These are phyloP conservation scores for Clonostachys rosea DNA, from an alignment of 2,329 filamentous ascomycete genomes.

Conservation along the genomic window DNA sequence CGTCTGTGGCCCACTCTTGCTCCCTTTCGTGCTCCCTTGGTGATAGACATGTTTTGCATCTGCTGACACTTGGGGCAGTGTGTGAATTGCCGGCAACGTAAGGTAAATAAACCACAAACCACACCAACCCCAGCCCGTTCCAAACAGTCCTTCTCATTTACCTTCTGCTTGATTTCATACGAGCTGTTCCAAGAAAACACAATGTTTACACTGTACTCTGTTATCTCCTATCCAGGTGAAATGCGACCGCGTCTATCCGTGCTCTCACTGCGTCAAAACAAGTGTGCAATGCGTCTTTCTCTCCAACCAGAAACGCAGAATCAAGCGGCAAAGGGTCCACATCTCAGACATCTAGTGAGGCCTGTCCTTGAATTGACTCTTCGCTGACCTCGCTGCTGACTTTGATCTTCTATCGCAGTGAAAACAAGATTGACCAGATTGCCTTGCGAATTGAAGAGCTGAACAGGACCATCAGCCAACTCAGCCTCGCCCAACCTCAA, in stretches of 20 bases:
- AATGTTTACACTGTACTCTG: background rate
- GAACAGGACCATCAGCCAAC: background rate
- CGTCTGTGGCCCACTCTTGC: background rate
- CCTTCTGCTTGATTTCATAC: too few species aligned
- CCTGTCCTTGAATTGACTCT: background rate
- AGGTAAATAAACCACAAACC: background rate
- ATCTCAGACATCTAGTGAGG: background rate
- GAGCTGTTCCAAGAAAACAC: too few species aligned
- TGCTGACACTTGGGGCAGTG: background rate
- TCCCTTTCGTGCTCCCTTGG: background rate
- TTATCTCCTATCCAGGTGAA: background rate
- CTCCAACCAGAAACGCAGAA: background rate
- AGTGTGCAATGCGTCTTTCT: background rate
- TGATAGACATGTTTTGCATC: background rate
- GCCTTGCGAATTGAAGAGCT: background rate
- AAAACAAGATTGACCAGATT: background rate
- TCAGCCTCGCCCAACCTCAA: too few species aligned
- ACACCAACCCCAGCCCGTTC: background rate
- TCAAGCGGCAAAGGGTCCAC: background rate
- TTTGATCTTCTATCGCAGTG: background rate
- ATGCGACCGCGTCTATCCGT: background rate
- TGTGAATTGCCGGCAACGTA: background rate
- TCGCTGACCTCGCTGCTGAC: background rate
- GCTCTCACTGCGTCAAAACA: background rate
- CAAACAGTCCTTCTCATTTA: too few species aligned